Base-by-base conservation (phyloP, 2,329 filamentous ascomycete species). In the Ilyonectria destructans region DNA sequence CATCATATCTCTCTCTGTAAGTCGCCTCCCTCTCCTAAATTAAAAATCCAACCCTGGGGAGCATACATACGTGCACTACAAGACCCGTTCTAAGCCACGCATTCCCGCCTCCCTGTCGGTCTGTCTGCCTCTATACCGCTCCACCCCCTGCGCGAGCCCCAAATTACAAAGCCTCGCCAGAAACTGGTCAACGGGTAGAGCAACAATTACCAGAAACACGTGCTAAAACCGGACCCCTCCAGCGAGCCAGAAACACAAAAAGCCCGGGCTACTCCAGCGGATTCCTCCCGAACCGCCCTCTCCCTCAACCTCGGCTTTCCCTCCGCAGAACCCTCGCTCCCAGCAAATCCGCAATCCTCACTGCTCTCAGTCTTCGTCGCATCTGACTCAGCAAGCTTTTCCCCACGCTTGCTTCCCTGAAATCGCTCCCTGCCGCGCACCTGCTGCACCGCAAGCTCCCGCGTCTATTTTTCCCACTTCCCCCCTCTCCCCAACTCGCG, bases 401-500 rank as follows among this genome's bases (percentile, higher is more conserved):
- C 48, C 33, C n/a, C 35, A 73, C 74, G 73, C 73, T 74, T 59
- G 60, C 65, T 37, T 61, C 37, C 58, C 69, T 57, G 59, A 61
- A 56, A 52, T 60, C 63, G 63, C 63, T 56, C 46, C 66, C 66
- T 40, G 55, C 55, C 37, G 45, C 61, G 37, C 61, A 57, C 61
- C 64, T 64, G 49, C 58, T 54, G 63, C 61, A 58, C 64, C 48
- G 61, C 45, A 58, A 66, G 48, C 56, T 46, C 62, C 49, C 60
- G 67, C 68, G 61, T 63, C 71, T 63, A 68, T 68, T 63, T 71
- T 19, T 51, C 59, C 62, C 57, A 48, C 59, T 29, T 69, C 57
- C 69, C 64, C 67, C 73, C 74, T 67, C 55, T 26, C 26, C 26
- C 26, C 26, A 26, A 65, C 63, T 71, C 69, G 93, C 94, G 89